phyloP scores from a whole-genome alignment of 129 eudicot genomes.

The Flaveria brownii region DNA sequence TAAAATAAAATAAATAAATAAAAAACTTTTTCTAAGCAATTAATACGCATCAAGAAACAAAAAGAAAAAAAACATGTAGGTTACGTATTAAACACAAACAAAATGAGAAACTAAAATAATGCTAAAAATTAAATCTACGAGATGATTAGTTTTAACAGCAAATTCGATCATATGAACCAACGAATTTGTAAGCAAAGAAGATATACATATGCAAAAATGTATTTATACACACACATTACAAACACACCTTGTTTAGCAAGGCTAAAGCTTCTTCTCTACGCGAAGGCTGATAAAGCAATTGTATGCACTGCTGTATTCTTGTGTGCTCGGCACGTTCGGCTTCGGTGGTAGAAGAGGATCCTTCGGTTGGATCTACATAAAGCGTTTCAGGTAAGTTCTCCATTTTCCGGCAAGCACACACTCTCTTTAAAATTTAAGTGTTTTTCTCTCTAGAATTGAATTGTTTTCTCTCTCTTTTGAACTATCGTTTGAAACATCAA shows the following conservation, averaged over 20 bases:
- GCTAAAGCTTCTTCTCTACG: slow-evolving; percentile 36
- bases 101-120: no score
- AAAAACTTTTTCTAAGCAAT: no score
- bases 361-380: slow-evolving; percentile 28
- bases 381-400: slow-evolving; percentile 42
- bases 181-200: background rate
- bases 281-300: slow-evolving; percentile 30
- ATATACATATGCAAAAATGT: background rate
- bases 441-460: background rate
- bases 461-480: slow-evolving; percentile 3
- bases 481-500: background rate
- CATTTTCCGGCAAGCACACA: slow-evolving; percentile 17
- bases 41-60: no score
- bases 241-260: slow-evolving; percentile 30
- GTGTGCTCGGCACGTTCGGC: slow-evolving; percentile 10
- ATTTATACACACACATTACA: background rate
- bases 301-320: slow-evolving; percentile 25
- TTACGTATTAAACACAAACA: no score
- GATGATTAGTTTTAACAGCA: no score
- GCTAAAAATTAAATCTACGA: no score
- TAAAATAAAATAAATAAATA: no score
- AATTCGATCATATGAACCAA: no score
- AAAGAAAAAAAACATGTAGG: no score
- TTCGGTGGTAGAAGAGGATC: background rate
- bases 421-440: slow-evolving; percentile 16